Percentiles rank a stretch among this genome's conserved stretches.
Evolutionary conservation across 225 moss, liverwort and hornwort species (phyloP).

Genomic region (Polytrichum formosum): DNA sequence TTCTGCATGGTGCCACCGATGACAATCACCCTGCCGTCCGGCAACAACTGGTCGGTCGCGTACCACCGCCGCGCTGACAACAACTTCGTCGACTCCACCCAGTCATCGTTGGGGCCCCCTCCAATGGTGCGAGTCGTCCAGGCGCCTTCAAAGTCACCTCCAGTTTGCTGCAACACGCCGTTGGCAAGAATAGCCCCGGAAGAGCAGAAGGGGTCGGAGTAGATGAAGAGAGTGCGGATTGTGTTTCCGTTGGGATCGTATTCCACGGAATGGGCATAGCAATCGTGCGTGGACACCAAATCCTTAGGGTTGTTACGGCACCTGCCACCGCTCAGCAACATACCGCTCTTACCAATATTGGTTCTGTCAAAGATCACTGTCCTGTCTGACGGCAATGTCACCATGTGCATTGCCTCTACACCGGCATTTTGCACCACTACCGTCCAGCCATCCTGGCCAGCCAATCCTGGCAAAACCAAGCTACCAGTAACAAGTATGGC

Average conservation of each 20-base stretch:
- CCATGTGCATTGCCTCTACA: constrained; percentile 48
- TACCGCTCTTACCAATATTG: constrained; percentile 28
- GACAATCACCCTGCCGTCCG: constrained; percentile 11
- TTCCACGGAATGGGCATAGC: constrained; percentile 69
- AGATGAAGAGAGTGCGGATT: constrained; percentile 13
- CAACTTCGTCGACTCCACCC: constrained; percentile 7
- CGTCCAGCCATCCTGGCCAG: constrained; percentile 20
- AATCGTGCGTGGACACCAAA: constrained; percentile 24
- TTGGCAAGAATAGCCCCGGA: constrained; percentile 17
- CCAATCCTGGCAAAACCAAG: too few species aligned
- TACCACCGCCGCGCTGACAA: constrained; percentile 11
- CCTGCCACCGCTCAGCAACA: constrained; percentile 29
- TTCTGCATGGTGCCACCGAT: constrained; percentile 6
- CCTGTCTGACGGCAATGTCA: constrained; percentile 22
- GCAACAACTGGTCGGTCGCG: constrained; percentile 15
- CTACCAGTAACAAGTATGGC: too few species aligned
- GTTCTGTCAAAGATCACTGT: constrained; percentile 41
- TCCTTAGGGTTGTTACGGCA: constrained; percentile 42
- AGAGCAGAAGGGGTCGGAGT: constrained; percentile 33
- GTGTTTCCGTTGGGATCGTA: constrained; percentile 22
- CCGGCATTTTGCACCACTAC: constrained; percentile 33
- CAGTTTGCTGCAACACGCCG: constrained; percentile 25
- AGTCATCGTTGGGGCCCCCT: constrained; percentile 16
- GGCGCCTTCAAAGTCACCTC: constrained; percentile 24
- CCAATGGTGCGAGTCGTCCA: constrained; percentile 10